Evolutionary conservation across 192 early-diverging fungal species (phyloP), one percentile per base, ranked within the genome.

Genomic region (Polychytrium aggregatum): DNA sequence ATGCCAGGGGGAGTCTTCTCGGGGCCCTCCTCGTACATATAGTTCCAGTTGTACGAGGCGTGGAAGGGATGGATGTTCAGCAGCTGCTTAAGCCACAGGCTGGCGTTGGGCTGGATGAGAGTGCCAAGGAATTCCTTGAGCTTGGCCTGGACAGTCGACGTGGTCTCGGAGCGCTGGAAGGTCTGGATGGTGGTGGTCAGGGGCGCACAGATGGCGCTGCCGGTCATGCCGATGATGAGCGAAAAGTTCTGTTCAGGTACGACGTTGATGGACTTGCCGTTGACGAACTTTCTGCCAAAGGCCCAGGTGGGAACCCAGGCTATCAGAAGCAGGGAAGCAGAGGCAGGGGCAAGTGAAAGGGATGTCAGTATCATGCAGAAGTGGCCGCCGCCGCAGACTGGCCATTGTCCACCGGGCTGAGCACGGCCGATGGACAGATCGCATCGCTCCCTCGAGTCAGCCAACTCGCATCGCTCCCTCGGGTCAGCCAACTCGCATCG

Each of bases 261-360:
- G 29, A 57, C 64, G 16, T 78, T 68, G 17, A 77, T 44, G 39
- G 64, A 75, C 26, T 71, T 72, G 26, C 84, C 84, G 18, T 64
- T 52, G 13, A 67, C 65, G 62, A 88, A 88, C 3, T 60, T 70
- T 21, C 87, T 60, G 25, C 87, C 87, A 59, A 88, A 82, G 18
- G 80, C 65, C 82, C 82, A 90, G 3, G 74, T 76, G 9, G 87
- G 83, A 10, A 87, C 57, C 82, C 82, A 90, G 11, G 77, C 81
- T 60, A 62, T 0, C 21, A 31, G n/a, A n/a, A n/a, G n/a, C n/a
- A n/a, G n/a, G n/a, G n/a, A n/a, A n/a, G n/a, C n/a, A n/a, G n/a
- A n/a, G n/a, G n/a, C n/a, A n/a, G n/a, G n/a, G n/a, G n/a, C n/a
- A n/a, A n/a, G n/a, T n/a, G n/a, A n/a, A n/a, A n/a, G n/a, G n/a